Evolutionary conservation across 2,329 filamentous ascomycete species (phyloP).

Genomic region (Seiridium cupressi): DNA sequence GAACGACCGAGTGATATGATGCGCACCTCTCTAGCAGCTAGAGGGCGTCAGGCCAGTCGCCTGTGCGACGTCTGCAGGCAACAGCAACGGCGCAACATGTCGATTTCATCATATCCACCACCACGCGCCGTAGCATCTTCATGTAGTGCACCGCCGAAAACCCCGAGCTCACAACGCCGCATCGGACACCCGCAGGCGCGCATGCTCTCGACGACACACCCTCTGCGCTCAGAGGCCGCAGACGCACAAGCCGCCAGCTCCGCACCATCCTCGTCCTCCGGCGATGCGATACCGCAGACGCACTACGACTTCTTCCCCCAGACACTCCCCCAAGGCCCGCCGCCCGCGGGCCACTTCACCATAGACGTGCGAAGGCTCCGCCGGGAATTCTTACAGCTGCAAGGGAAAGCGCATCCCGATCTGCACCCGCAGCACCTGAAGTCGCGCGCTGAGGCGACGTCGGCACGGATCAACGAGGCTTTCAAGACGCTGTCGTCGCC

Average conservation of each 20-base stretch:
- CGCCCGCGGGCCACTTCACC: constrained; percentile 72
- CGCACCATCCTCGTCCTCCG: background rate
- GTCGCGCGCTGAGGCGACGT: constrained; percentile 70
- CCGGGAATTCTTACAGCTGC: constrained; percentile 82
- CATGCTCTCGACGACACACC: background rate
- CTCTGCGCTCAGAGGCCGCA: background rate
- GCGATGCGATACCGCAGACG: constrained; percentile 37
- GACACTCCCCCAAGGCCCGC: constrained; percentile 74
- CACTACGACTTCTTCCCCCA: constrained; percentile 88
- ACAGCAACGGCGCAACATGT: constrained; percentile 12
- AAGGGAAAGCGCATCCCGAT: constrained; percentile 76
- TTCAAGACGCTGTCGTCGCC: constrained; percentile 83
- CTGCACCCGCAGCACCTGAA: constrained; percentile 54
- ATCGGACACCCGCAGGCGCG: background rate
- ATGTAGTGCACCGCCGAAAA: background rate
- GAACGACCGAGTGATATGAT: constrained; percentile 10
- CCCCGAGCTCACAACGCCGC: background rate
- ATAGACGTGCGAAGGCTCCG: constrained; percentile 71
- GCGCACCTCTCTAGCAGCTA: constrained; percentile 19
- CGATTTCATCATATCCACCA: constrained; percentile 5
- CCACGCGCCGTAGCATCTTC: background rate
- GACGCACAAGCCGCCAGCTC: background rate
- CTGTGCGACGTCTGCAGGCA: constrained; percentile 25
- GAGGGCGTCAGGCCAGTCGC: constrained; percentile 17
- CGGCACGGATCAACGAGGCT: constrained; percentile 83